Evolutionary conservation across 179 eudicot species (phyloP), one percentile per base, ranked within the genome.

Genomic region (Spinacia oleracea): DNA sequence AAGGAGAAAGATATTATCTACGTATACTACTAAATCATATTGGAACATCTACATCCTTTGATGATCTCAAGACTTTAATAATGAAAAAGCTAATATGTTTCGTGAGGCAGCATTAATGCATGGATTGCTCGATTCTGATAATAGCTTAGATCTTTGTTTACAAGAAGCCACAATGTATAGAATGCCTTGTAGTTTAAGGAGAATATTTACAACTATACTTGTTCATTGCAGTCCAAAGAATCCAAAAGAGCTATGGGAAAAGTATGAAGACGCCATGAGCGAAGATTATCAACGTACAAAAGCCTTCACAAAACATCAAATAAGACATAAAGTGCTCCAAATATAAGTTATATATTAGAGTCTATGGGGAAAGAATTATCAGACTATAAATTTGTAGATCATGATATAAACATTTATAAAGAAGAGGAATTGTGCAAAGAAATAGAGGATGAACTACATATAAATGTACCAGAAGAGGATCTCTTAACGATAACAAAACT

Each of bases 281-380:
- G 59, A 71, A 71, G 74, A 48, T 21, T 48, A 10, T 71, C 27
- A 70, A 21, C 27, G 15, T 70, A 18, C 55, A n/a, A 43, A 70
- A 10, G 1, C 29, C 15, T 45, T 29, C 11, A 29, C 34, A 14
- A 18, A 55, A 18, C 5, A 16, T 3, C 60, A 55, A 55, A 20
- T 55, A 16, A 18, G 18, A 55, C 3, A 2, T 8, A 55, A 55
- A 55, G 60, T 55, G 21, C 60, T 55, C 3, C 60, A 25, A 55
- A 55, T 20, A 55, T 55, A 55, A 55, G 18, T 55, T 55, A n/a
- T 55, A 55, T 55, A 4, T 55, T 55, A 7, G 73, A 69, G 43
- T 69, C 50, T 20, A 69, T 69, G 29, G 73, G 73, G 43, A 69
- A 69, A 18, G 31, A 42, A 16, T 38, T 69, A 2, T 11, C 31